phyloP scores from a whole-genome alignment of 192 early-diverging fungal genomes.

The Backusella sp. region DNA sequence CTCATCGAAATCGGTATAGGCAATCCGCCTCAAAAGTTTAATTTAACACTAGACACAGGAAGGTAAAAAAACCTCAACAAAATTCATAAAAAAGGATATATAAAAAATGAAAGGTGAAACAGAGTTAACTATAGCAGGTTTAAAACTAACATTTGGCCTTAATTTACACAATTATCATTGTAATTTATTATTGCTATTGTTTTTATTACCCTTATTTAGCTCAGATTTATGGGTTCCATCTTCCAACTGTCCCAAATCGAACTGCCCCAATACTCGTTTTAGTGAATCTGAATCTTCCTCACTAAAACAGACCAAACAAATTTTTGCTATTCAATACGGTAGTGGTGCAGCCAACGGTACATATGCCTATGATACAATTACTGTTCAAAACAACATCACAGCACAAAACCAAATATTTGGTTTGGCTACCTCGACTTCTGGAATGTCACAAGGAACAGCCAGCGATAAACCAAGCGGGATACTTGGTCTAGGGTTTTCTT shows the following conservation, averaged over 20 bases:
- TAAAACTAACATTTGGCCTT: background rate
- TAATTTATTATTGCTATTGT: background rate
- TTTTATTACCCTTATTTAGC: slow-evolving; percentile 12
- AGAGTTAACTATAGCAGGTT: background rate
- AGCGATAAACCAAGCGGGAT: slow-evolving; percentile 30
- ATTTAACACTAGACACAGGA: slow-evolving; percentile 86
- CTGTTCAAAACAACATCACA: slow-evolving; percentile 13
- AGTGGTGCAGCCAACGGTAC: slow-evolving; percentile 30
- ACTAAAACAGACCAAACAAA: slow-evolving; percentile 16
- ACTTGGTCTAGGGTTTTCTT: slow-evolving; percentile 33
- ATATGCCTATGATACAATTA: slow-evolving; percentile 29
- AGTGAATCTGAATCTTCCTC: slow-evolving; percentile 18
- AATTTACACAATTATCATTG: background rate
- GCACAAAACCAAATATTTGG: slow-evolving; percentile 27
- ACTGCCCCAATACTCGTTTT: slow-evolving; percentile 28
- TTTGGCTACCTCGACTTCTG: slow-evolving; percentile 20
- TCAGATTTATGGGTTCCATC: slow-evolving; percentile 38
- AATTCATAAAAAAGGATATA: background rate
- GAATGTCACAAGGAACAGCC: slow-evolving; percentile 11
- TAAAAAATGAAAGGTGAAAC: background rate
- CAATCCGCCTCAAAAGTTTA: slow-evolving; percentile 89
- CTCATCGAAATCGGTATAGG: slow-evolving; percentile 68
- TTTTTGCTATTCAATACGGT: slow-evolving; percentile 30
- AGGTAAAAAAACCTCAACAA: slow-evolving; percentile 16
- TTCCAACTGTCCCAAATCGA: slow-evolving; percentile 5